These are phyloP conservation scores for Cryptosporidium baileyi DNA, from an alignment of 169 alveolate species.

Conservation along the genomic window DNA sequence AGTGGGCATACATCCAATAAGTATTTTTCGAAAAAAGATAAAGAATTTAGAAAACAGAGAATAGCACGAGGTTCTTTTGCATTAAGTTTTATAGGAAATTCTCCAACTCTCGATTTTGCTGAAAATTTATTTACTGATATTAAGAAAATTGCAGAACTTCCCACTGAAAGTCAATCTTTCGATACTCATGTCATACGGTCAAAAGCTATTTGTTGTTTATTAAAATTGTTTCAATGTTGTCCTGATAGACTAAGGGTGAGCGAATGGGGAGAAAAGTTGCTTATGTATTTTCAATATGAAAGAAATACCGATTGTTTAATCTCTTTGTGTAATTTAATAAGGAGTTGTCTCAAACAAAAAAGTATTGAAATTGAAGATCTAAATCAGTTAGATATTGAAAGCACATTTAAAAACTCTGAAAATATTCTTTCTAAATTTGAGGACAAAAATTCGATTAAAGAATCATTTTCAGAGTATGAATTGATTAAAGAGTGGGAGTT, in stretches of 20 bases:
- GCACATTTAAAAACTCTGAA: not conserved
- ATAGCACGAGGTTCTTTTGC: constrained; percentile 2
- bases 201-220: constrained; percentile 52
- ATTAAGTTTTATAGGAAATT: constrained; percentile 36
- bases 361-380: not conserved
- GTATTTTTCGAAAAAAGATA: not conserved
- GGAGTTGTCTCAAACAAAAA: not conserved
- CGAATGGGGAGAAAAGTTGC: constrained; percentile 40
- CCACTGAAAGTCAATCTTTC: constrained; percentile 5
- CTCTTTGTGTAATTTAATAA: constrained; percentile 32
- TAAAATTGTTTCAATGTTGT: constrained; percentile 44
- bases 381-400: not conserved
- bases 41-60: not conserved
- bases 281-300: constrained; percentile 43
- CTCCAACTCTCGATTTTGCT: constrained; percentile 45
- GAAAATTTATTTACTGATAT: constrained; percentile 47
- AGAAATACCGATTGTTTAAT: constrained; percentile 35
- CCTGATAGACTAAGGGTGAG: constrained; percentile 35
- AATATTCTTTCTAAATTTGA: not conserved
- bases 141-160: constrained; percentile 25
- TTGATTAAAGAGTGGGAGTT: not conserved
- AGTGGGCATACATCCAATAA: not conserved
- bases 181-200: constrained; percentile 22
- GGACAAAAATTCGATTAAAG: not conserved
- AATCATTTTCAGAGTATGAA: not conserved